Percentiles rank a stretch among this genome's conserved stretches.
Conservation (phyloP, 2,329 filamentous ascomycete genomes). For the Chrysoporthe cubensis region DNA sequence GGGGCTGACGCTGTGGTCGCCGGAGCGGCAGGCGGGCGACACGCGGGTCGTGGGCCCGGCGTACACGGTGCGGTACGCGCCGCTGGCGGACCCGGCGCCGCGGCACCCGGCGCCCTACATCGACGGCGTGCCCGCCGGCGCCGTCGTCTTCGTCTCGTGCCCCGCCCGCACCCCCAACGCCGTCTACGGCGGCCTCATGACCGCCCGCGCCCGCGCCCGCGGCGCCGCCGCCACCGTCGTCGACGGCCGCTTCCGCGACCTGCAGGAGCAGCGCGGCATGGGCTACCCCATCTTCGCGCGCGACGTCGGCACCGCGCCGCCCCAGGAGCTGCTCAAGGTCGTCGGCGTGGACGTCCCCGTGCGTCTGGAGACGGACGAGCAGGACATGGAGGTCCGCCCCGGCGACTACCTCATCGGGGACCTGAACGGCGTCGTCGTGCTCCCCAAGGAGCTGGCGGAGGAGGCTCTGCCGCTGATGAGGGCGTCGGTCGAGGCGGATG, state of each 20-base stretch:
- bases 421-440: conserved; percentile 50
- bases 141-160: conserved; percentile 55
- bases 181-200: conserved; percentile 60
- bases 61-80: conserved; percentile 58
- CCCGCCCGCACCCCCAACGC: conserved; percentile 52
- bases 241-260: conserved; percentile 56
- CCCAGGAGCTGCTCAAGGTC: conserved; percentile 47
- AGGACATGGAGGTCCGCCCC: conserved; percentile 44
- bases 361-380: conserved; percentile 42
- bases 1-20: conserved; percentile 59
- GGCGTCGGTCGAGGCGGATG: conserved; percentile 47
- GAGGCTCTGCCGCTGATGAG: conserved; percentile 46
- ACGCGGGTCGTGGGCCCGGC: conserved; percentile 60
- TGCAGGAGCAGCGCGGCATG: conserved; percentile 56
- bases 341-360: conserved; percentile 47
- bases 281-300: conserved; percentile 51
- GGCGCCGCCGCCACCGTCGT: conserved; percentile 54
- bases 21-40: conserved; percentile 51
- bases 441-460: conserved; percentile 45
- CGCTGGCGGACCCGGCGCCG: conserved; percentile 49
- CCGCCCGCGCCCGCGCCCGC: conserved; percentile 47
- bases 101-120: conserved; percentile 55
- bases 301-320: conserved; percentile 49
- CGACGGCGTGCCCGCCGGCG: conserved; percentile 50
- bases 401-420: conserved; percentile 52